Percentiles rank a stretch among this genome's conserved stretches.
These are phyloP conservation scores for Colletotrichum nymphaeae DNA, from an alignment of 2,329 filamentous ascomycete genomes.

Conservation along the genomic window DNA sequence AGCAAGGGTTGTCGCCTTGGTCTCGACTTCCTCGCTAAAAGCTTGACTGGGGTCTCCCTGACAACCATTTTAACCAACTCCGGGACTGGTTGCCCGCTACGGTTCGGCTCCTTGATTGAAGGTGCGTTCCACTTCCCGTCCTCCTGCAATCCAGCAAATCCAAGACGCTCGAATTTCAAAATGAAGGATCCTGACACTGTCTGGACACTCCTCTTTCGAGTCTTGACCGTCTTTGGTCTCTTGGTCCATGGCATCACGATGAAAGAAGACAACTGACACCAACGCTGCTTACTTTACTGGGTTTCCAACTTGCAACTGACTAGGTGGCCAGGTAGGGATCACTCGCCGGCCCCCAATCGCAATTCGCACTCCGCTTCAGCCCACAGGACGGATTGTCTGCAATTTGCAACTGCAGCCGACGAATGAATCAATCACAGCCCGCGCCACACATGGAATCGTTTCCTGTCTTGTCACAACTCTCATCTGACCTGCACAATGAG, in stretches of 20 bases:
- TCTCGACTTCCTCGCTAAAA: conserved; percentile 29
- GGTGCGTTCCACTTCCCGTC: conserved; percentile 25
- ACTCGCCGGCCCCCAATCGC: neutral
- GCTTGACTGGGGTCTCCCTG: conserved; percentile 30
- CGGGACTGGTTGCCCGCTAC: conserved; percentile 29
- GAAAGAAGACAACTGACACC: neutral
- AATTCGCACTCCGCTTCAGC: neutral
- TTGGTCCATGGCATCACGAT: neutral
- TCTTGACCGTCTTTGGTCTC: neutral
- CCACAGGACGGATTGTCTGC: neutral
- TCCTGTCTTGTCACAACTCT: conserved; percentile 21
- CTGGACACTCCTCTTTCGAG: neutral
- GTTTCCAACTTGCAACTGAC: neutral
- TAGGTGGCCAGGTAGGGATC: neutral
- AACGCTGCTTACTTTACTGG: neutral
- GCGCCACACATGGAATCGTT: conserved; percentile 6
- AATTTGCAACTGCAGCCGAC: conserved; percentile 2
- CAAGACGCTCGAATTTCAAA: conserved; percentile 20
- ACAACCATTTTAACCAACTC: conserved; percentile 21
- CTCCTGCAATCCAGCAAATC: conserved; percentile 15
- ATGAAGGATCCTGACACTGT: conserved; percentile 14
- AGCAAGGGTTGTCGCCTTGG: conserved; percentile 28
- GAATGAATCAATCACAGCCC: neutral
- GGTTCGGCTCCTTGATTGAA: conserved; percentile 24
- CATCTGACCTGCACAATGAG: conserved; percentile 2